A percentile compares a stretch with the other conserved stretches of the same genome.
Evolutionary conservation across 2,329 filamentous ascomycete species (phyloP).

Genomic region (Paradendryphiella salina): DNA sequence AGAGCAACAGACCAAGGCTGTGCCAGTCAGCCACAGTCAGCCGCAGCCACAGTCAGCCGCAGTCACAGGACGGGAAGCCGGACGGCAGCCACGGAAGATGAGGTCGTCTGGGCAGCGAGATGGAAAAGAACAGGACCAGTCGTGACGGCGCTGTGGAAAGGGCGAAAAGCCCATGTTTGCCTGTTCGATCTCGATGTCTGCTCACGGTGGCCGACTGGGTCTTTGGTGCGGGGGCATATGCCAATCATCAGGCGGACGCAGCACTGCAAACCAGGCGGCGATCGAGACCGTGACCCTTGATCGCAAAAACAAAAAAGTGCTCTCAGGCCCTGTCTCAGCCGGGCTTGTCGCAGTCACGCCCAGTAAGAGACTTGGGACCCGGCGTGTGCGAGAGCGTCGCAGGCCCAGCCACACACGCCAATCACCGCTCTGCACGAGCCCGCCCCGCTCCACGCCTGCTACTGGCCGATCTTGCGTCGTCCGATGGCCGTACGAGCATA

Average conservation of each 20-base stretch:
- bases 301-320: slow-evolving; percentile 3
- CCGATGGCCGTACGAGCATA: slow-evolving; percentile 19
- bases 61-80: neutral
- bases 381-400: slow-evolving; percentile 6
- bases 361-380: slow-evolving; percentile 7
- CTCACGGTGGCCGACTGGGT: neutral
- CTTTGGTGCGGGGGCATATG: neutral
- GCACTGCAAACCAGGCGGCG: slow-evolving; percentile 1
- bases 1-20: neutral
- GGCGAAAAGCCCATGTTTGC: neutral
- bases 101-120: neutral
- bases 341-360: slow-evolving; percentile 2
- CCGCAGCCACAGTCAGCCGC: neutral
- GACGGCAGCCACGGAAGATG: neutral
- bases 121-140: neutral
- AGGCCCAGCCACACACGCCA: slow-evolving; percentile 7
- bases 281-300: slow-evolving; percentile 7
- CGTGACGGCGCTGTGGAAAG: neutral
- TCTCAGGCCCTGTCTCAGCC: slow-evolving; percentile 1
- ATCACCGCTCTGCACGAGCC: slow-evolving; percentile 10
- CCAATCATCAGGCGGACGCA: neutral
- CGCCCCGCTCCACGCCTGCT: slow-evolving; percentile 8
- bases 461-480: slow-evolving; percentile 9
- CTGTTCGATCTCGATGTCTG: neutral
- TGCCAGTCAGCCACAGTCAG: neutral